phyloP scores from a whole-genome alignment of 371 early-diverging fungal genomes.

The Apophysomyces sp. region DNA sequence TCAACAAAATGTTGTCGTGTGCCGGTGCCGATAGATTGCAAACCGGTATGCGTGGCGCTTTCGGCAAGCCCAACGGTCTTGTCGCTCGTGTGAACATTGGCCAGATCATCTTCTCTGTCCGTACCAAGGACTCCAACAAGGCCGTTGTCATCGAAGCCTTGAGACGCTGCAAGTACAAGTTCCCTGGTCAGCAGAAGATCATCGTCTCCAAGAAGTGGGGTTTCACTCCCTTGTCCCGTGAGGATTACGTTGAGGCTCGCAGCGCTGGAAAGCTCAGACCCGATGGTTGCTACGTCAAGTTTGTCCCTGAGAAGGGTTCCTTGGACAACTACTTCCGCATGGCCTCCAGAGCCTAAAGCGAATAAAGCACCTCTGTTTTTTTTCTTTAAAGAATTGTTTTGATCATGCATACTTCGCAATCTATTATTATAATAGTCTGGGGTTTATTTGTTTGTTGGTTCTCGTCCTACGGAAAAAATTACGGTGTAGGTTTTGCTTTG shows the following conservation, averaged over 20 bases:
- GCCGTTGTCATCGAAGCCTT: constrained; percentile 97
- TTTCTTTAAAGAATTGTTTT: too few species aligned
- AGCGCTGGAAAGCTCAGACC: constrained; percentile 83
- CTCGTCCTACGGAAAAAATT: too few species aligned
- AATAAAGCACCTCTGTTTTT: too few species aligned
- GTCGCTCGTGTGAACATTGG: constrained; percentile 99
- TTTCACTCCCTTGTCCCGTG: constrained; percentile 98
- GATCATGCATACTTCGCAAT: too few species aligned
- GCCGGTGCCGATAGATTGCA: constrained; percentile 99
- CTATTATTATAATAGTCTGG: too few species aligned
- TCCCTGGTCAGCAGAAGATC: constrained; percentile 99
- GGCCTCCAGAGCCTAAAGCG: constrained; percentile 30
- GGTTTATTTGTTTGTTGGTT: too few species aligned
- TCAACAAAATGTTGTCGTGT: constrained; percentile 99
- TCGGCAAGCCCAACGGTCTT: constrained; percentile 99
- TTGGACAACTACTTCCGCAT: constrained; percentile 61
- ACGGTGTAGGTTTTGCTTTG: too few species aligned
- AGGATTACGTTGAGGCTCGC: constrained; percentile 87
- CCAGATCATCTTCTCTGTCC: constrained; percentile 97
- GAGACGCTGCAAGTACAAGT: constrained; percentile 98
- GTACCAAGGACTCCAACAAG: constrained; percentile 97
- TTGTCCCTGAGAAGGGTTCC: constrained; percentile 88
- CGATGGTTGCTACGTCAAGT: constrained; percentile 98
- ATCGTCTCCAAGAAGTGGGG: constrained; percentile 99
- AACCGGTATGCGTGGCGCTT: constrained; percentile 99